Evolutionary conservation across 2,329 filamentous ascomycete genomes (phyloP).

Genomic region (Cercospora nicotianae): DNA sequence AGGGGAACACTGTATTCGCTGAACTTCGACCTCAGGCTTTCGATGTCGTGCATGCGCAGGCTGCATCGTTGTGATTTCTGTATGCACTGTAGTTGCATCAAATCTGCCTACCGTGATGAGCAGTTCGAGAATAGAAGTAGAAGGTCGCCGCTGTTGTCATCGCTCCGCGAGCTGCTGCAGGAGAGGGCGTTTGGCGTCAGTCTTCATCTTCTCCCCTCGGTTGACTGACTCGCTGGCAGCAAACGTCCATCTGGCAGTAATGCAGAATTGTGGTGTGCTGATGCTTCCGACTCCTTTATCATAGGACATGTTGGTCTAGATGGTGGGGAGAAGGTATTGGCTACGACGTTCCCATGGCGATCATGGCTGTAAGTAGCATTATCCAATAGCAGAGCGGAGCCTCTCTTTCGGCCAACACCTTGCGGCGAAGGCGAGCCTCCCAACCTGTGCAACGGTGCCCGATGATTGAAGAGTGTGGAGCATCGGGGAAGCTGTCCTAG

Average conservation of each 20-base stretch:
- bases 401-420: background rate
- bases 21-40: background rate
- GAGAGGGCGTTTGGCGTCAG: background rate
- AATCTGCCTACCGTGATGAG: constrained; percentile 2
- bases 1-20: background rate
- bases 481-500: background rate
- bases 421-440: background rate
- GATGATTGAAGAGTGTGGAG: background rate
- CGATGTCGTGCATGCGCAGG: background rate
- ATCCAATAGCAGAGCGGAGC: background rate
- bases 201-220: background rate
- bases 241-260: background rate
- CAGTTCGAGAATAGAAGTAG: background rate
- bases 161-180: constrained; percentile 9
- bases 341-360: background rate
- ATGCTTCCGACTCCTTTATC: background rate
- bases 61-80: background rate
- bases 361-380: background rate
- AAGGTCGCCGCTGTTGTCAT: background rate
- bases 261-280: background rate
- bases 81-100: background rate
- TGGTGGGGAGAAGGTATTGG: constrained; percentile 1
- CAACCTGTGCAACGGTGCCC: background rate
- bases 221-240: background rate
- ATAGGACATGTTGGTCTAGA: background rate